These are phyloP conservation scores for Sporormia fimetaria DNA, from an alignment of 495 filamentous ascomycete species.

Conservation along the genomic window DNA sequence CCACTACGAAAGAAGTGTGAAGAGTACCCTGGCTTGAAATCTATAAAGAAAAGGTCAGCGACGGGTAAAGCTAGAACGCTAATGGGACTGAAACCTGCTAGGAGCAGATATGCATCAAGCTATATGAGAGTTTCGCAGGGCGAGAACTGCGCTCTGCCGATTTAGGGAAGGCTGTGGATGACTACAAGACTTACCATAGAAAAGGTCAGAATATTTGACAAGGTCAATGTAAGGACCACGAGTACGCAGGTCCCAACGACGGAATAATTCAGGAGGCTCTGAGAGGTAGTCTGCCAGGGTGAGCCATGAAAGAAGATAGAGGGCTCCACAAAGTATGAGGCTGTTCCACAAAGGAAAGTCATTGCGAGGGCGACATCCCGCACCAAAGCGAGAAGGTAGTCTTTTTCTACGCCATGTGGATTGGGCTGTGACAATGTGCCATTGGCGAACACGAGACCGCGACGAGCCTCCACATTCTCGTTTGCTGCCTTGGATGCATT, in stretches of 20 bases:
- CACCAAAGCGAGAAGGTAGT: slow-evolving; percentile 14
- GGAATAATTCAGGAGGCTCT: slow-evolving; percentile 2
- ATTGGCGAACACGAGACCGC: slow-evolving; percentile 24
- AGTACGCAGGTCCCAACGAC: slow-evolving; percentile 13
- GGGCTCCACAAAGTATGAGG: slow-evolving; percentile 23
- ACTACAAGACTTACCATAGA: slow-evolving; percentile 9
- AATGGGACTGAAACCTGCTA: too few relatives aligned
- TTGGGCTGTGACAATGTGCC: slow-evolving; percentile 18
- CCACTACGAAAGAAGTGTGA: too few relatives aligned
- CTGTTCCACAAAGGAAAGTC: slow-evolving; percentile 14
- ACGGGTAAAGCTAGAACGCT: too few relatives aligned
- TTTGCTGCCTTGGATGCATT: slow-evolving; percentile 10
- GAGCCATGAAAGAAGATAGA: slow-evolving; percentile 16
- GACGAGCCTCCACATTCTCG: slow-evolving; percentile 11
- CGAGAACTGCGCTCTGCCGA: neutral
- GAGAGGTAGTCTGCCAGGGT: slow-evolving; percentile 15
- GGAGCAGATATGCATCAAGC: slow-evolving; percentile 1
- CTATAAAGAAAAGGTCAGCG: too few relatives aligned
- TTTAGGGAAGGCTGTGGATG: neutral
- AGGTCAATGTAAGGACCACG: slow-evolving; percentile 13
- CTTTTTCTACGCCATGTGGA: slow-evolving; percentile 12
- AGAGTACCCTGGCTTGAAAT: too few relatives aligned
- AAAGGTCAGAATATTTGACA: slow-evolving; percentile 11
- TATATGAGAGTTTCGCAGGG: neutral
- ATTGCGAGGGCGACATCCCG: slow-evolving; percentile 19